Percentiles rank a stretch among this genome's conserved stretches.
Evolutionary conservation across 2,329 filamentous ascomycete species (phyloP).

Genomic region (Colletotrichum eleusines): DNA sequence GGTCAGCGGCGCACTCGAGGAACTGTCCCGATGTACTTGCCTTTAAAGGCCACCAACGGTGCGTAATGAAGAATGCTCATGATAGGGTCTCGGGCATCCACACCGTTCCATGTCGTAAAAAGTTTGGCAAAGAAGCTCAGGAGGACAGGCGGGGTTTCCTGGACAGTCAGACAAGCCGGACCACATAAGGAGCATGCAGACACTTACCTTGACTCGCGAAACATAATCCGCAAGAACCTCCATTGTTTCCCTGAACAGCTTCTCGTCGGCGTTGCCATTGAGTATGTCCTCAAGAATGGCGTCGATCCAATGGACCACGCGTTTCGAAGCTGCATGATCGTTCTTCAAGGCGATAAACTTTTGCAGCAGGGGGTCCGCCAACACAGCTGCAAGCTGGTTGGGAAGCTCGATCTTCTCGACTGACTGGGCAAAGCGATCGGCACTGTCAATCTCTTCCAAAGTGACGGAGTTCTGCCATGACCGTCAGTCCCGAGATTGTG

Average conservation of each 20-base stretch:
- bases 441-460: constrained; percentile 82
- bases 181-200: not conserved
- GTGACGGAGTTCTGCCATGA: constrained; percentile 67
- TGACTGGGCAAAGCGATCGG: constrained; percentile 75
- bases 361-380: constrained; percentile 82
- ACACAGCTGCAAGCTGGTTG: constrained; percentile 82
- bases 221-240: constrained; percentile 69
- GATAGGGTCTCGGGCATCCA: constrained; percentile 63
- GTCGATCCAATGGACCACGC: constrained; percentile 71
- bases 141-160: constrained; percentile 56
- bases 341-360: constrained; percentile 78
- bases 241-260: constrained; percentile 66
- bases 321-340: constrained; percentile 61
- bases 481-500: constrained; percentile 35
- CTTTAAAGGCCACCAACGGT: constrained; percentile 67
- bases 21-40: constrained; percentile 51
- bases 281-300: constrained; percentile 68
- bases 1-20: constrained; percentile 42
- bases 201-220: constrained; percentile 64
- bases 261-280: constrained; percentile 62
- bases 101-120: constrained; percentile 72
- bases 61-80: constrained; percentile 69
- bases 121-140: constrained; percentile 65
- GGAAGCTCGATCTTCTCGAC: constrained; percentile 85
- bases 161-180: constrained; percentile 21